Base-by-base conservation (phyloP, 2,329 filamentous ascomycete species). In the Colletotrichum cuscutae region DNA sequence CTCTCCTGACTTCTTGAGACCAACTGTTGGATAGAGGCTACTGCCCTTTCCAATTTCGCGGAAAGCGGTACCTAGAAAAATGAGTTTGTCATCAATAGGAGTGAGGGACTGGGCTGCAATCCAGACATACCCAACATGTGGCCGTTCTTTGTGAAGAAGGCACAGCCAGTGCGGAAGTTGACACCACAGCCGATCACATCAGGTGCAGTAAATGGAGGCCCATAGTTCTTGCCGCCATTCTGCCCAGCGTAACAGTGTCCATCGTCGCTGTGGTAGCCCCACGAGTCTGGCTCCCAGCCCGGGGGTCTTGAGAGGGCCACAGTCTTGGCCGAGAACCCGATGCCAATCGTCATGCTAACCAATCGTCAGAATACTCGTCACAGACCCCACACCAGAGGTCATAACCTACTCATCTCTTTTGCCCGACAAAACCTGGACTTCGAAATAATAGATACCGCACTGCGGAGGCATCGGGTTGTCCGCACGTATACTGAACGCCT, bases 361-460 rank as follows among this genome's bases (percentile, higher is more conserved):
- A 13, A 3, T 7, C 74, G 61, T 73, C 28, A 71, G 61, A 57
- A 13, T 6, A 28, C 15, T 53, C 6, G 12, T 11, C 5, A 5
- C 2, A 13, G 6, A n/a, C 46, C 35, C 28, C 13, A 30, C 19
- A 49, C 9, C 42, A 49, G 19, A 49, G 19, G 13, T 19, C 22
- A 67, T 65, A 22, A 87, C 88, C 66, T 84, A 90, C 88, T 90
- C 89, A 56, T 89, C 87, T 75, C 84, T 82, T 78, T 86, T 88
- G 65, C 84, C 86, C 19, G 84, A 83, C 30, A 88, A 71, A 60
- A 91, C 84, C 19, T 83, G 83, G 28, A 93, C 87, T 80, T 99
- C 97, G 79, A 91, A 99, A 81, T 99, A 99, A 82, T 98, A 99
- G 72, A 99, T 92, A 2, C 97, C 97, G 76, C 94, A 97, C 79